These are phyloP conservation scores for Psophocarpus tetragonolobus DNA, from an alignment of 306 rosid genomes.

Conservation along the genomic window DNA sequence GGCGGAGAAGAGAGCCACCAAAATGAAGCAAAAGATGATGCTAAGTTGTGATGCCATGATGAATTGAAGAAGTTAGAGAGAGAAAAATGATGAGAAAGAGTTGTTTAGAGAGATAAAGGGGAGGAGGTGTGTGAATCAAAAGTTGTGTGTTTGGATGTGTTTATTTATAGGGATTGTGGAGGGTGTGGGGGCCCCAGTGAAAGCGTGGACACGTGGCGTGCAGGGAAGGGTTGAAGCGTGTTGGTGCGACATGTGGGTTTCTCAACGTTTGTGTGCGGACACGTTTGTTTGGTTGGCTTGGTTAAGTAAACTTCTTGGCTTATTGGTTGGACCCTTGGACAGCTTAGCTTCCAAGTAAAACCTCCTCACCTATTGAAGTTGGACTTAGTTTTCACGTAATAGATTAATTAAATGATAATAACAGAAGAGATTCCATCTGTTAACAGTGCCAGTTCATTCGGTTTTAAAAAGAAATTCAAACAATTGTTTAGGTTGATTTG, in stretches of 20 bases:
- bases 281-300: neutral
- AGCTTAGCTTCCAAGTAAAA: constrained; percentile 6
- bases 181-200: constrained; percentile 14
- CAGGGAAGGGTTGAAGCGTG: neutral
- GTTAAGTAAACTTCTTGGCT: neutral
- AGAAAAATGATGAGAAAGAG: too few species aligned
- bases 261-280: neutral
- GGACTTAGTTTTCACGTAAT: neutral
- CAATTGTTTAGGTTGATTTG: too few species aligned
- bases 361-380: neutral
- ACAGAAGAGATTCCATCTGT: too few species aligned
- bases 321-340: neutral
- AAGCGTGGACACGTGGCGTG: constrained; percentile 24
- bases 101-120: neutral
- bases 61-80: neutral
- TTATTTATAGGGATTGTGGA: neutral
- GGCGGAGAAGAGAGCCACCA: constrained; percentile 28
- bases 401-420: too few species aligned
- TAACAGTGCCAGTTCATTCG: too few species aligned
- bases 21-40: neutral
- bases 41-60: constrained; percentile 40
- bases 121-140: neutral
- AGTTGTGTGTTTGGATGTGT: neutral
- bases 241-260: neutral
- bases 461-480: too few species aligned